Evolutionary conservation across 2,329 filamentous ascomycete species (phyloP), one percentile per base, ranked within the genome.

Genomic region (Fusarium sp.): DNA sequence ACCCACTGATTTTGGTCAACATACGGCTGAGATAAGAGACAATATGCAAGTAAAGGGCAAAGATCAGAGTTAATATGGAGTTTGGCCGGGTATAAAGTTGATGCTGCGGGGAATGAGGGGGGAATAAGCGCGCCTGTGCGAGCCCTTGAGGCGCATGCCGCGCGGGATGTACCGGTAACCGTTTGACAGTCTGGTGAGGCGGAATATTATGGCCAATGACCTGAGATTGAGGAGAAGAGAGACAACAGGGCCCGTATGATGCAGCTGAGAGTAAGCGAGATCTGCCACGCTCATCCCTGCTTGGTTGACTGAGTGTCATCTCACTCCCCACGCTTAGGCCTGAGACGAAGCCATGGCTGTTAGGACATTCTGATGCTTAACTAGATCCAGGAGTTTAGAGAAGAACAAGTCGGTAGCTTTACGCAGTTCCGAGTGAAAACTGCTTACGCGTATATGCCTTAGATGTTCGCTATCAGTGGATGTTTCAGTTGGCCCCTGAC

Each of bases 41-140:
- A 65, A 70, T 59, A 62, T 48, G 49, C 31, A 59, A 44, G 31
- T 35, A 48, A 41, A 26, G 35, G 59, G 63, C 35, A 58, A 64
- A 59, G 38, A 56, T 54, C 47, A 62, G 61, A 47, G 47, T 38
- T 38, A 44, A 45, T 41, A 52, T 55, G 64, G 70, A 60, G 58
- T 49, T 70, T 66, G 63, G 41, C 56, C 70, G 64, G 68, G 45
- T 47, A 63, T 57, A 60, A 54, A 48, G 55, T 38, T 58, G 31
- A 71, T 59, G 57, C 59, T 72, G 67, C 63, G 67, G 72, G 71
- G 72, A 56, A 57, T 48, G 39, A 41, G 52, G 44, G 44, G 41
- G 35, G 36, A 56, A 62, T 70, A 73, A 73, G 65, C 69, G 70
- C 70, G 70, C n/a, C 54, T 58, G 55, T 63, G 42, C 22, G 55